Evolutionary conservation across 140 eudicot species (phyloP), one percentile per base, ranked within the genome.

Genomic region (Anethum foeniculum): DNA sequence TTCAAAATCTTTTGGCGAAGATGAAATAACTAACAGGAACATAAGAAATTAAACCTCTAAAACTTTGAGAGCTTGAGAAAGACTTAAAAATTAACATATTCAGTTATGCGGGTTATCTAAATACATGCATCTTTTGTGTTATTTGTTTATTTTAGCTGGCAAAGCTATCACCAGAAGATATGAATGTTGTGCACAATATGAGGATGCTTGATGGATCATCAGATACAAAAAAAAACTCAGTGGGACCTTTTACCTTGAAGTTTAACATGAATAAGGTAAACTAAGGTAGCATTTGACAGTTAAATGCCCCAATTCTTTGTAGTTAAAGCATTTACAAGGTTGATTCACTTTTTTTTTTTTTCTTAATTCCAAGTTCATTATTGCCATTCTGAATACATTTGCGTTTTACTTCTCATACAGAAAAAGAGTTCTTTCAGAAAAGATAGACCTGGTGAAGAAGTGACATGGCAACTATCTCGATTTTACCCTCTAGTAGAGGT

Each of bases 401-500:
- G 38, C 2, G 6, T n/a, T 25, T 43, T 13, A 3, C n/a, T 75
- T 75, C 60, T 25, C 1, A 75, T 75, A 32, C 85, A 95, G 99
- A 95, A 88, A 87, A 92, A 85, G 77, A 90, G 86, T 27, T 93
- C 88, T 80, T 83, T 86, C 47, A 89, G 99, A 86, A 95, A 95
- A 85, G 99, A 95, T 28, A 91, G 97, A n/a, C 47, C 83, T 51
- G 96, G 87, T 81, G 97, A 90, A 92, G 92, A 90, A 86, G 84
- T 84, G 75, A 47, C 89, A 23, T 95, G 99, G 99, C 97, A 92
- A 85, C 79, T 95, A 80, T 95, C 97, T 34, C 97, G 99, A 64
- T 95, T 95, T 83, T 95, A 95, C 88, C 99, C 99, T 77, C 60
- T 92, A 84, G 85, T 95, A 77, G 99, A 95, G 97, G 98, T 93